Percentiles rank a stretch among this genome's conserved stretches.
Evolutionary conservation across 202 grass and related monocot genomes (phyloP).

Genomic region (Schoenoplectus tabernaemontani): DNA sequence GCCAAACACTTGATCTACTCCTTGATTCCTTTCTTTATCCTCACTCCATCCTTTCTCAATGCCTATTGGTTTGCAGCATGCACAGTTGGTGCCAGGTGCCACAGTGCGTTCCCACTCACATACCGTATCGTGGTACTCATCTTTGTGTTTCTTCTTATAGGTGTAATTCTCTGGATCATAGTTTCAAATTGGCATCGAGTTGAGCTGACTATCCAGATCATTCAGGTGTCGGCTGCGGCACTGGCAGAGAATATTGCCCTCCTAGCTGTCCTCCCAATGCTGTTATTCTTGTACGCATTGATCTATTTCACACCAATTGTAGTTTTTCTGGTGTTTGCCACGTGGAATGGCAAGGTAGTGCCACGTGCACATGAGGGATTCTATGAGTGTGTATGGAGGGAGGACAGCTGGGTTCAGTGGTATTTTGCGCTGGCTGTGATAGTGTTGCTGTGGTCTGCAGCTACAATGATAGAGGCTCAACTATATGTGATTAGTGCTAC

Average conservation of each 20-base stretch:
- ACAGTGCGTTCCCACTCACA: slow-evolving; percentile 18
- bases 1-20: slow-evolving; percentile 37
- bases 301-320: slow-evolving; percentile 34
- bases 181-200: slow-evolving; percentile 36
- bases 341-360: slow-evolving; percentile 36
- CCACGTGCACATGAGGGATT: slow-evolving; percentile 19
- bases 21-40: slow-evolving; percentile 35
- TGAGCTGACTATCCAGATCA: slow-evolving; percentile 33
- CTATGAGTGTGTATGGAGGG: slow-evolving; percentile 34
- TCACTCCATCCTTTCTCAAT: slow-evolving; percentile 39
- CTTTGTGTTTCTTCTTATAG: slow-evolving; percentile 37
- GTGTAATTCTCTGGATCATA: slow-evolving; percentile 35
- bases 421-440: slow-evolving; percentile 39
- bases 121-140: slow-evolving; percentile 34
- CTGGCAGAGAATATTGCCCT: slow-evolving; percentile 27
- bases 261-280: slow-evolving; percentile 21
- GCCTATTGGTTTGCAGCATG: slow-evolving; percentile 41
- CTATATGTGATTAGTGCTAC: slow-evolving; percentile 37
- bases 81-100: slow-evolving; percentile 8
- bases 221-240: slow-evolving; percentile 26
- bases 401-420: slow-evolving; percentile 35
- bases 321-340: slow-evolving; percentile 39
- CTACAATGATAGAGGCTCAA: slow-evolving; percentile 36
- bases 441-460: slow-evolving; percentile 38
- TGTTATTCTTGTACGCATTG: slow-evolving; percentile 18